Conservation (phyloP, 2,329 filamentous ascomycete genomes). For the Aspergillus tubingensis region DNA sequence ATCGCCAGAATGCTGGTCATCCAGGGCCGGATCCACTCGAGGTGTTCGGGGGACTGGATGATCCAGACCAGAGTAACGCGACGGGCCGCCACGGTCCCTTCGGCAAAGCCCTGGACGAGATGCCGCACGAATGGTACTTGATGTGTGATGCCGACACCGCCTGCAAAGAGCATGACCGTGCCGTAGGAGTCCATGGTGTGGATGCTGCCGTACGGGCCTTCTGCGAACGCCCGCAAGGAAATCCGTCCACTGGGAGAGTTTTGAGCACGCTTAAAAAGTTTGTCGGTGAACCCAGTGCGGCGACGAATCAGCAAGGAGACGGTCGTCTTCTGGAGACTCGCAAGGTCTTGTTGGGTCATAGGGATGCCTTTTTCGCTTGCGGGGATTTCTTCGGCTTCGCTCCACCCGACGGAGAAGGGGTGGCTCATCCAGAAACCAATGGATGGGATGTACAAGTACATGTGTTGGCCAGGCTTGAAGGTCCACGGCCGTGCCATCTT, state of each 20-base stretch:
- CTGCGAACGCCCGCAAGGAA: slow-evolving; percentile 71
- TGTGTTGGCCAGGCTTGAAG: slow-evolving; percentile 70
- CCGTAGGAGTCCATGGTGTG: slow-evolving; percentile 90
- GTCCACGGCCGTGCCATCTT: slow-evolving; percentile 67
- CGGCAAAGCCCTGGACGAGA: slow-evolving; percentile 68
- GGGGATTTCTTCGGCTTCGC: slow-evolving; percentile 57
- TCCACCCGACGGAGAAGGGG: slow-evolving; percentile 78
- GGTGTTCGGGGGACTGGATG: slow-evolving; percentile 81
- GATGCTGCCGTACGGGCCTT: slow-evolving; percentile 85
- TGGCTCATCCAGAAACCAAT: slow-evolving; percentile 72
- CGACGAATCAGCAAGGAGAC: slow-evolving; percentile 85
- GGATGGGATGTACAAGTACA: slow-evolving; percentile 70
- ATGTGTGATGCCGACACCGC: slow-evolving; percentile 92
- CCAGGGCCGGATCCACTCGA: slow-evolving; percentile 93
- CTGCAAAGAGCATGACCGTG: slow-evolving; percentile 85
- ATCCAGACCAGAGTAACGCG: slow-evolving; percentile 87
- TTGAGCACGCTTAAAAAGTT: slow-evolving; percentile 71
- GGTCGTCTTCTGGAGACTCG: slow-evolving; percentile 53
- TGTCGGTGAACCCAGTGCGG: slow-evolving; percentile 83
- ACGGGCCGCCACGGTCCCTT: slow-evolving; percentile 75
- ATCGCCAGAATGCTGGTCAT: slow-evolving; percentile 75
- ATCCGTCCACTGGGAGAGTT: slow-evolving; percentile 56
- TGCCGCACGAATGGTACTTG: slow-evolving; percentile 86
- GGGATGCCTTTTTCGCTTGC: slow-evolving; percentile 44
- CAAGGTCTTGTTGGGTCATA: slow-evolving; percentile 54